Conservation (phyloP, 495 filamentous ascomycete genomes). For the Penicillium roqueforti region DNA sequence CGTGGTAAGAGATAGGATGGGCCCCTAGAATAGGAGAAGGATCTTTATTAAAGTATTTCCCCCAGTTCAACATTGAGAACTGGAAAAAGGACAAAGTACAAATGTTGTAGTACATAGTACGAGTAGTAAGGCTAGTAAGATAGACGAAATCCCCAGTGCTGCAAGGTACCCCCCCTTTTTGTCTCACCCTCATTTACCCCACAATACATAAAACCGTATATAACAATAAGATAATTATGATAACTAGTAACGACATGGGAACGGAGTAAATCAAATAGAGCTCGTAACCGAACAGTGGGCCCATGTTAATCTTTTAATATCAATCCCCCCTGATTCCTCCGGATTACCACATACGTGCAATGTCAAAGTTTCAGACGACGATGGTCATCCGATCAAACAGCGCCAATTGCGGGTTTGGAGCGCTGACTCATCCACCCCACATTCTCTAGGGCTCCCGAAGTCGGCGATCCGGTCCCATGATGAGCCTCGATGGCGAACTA, state of each 20-base stretch:
- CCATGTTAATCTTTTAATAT: too few relatives aligned
- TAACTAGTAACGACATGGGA: too few relatives aligned
- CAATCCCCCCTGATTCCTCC: too few relatives aligned
- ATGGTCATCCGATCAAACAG: not conserved
- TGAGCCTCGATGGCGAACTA: not conserved
- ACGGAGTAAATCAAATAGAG: too few relatives aligned
- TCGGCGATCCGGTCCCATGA: conserved; percentile 1
- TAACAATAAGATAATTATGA: too few relatives aligned
- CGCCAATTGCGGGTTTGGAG: not conserved
- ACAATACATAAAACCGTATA: too few relatives aligned
- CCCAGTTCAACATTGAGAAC: not conserved
- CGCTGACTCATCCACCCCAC: conserved; percentile 3
- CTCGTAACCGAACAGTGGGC: not conserved
- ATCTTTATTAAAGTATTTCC: not conserved
- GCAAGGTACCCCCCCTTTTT: not conserved
- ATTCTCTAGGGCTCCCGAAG: not conserved
- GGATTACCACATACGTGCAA: too few relatives aligned
- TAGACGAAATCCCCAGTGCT: not conserved
- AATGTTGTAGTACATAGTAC: too few relatives aligned
- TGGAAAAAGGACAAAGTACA: not conserved
- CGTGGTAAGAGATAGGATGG: not conserved
- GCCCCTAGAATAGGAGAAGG: not conserved
- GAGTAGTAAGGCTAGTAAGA: too few relatives aligned
- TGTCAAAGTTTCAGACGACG: not conserved
- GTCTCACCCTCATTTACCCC: conserved; percentile 1